These are phyloP conservation scores for Syzygium jambos DNA, from an alignment of 345 rosid species.

Conservation along the genomic window DNA sequence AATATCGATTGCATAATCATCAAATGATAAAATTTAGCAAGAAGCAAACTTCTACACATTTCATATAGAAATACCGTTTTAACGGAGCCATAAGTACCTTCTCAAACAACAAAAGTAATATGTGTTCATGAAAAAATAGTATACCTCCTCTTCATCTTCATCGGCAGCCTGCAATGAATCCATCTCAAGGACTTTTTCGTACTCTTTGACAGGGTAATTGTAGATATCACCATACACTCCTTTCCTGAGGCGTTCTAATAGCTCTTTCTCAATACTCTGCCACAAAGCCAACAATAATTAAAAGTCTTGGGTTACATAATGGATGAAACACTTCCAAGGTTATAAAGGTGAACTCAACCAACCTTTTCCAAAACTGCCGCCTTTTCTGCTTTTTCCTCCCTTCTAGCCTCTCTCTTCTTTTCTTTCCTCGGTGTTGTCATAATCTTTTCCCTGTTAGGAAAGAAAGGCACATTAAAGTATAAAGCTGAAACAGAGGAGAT, in stretches of 20 bases:
- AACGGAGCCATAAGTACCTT: neutral
- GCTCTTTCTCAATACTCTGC: conserved; percentile 82
- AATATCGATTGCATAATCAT: neutral
- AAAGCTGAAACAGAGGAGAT: neutral
- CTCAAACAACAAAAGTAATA: neutral
- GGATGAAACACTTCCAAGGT: neutral
- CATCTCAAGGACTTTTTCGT: conserved; percentile 40
- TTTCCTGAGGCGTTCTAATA: conserved; percentile 63
- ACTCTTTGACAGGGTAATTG: conserved; percentile 44
- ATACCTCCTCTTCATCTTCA: conserved; percentile 50
- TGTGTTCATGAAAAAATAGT: neutral
- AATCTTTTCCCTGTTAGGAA: conserved; percentile 50
- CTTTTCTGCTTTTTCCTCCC: conserved; percentile 75
- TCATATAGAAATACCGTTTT: neutral
- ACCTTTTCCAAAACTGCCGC: conserved; percentile 91
- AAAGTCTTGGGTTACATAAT: neutral
- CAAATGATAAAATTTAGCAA: neutral
- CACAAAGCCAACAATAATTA: conserved; percentile 1
- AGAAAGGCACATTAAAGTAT: neutral
- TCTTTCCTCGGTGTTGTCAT: conserved; percentile 61
- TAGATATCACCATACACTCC: conserved; percentile 68
- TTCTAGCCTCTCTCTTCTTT: conserved; percentile 61
- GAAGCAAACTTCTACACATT: neutral
- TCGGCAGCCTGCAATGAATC: conserved; percentile 16
- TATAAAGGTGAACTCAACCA: neutral